Evolutionary conservation across 139 green algal genomes (phyloP), one percentile per base, ranked within the genome.

Genomic region (Chlamydomonas urium): DNA sequence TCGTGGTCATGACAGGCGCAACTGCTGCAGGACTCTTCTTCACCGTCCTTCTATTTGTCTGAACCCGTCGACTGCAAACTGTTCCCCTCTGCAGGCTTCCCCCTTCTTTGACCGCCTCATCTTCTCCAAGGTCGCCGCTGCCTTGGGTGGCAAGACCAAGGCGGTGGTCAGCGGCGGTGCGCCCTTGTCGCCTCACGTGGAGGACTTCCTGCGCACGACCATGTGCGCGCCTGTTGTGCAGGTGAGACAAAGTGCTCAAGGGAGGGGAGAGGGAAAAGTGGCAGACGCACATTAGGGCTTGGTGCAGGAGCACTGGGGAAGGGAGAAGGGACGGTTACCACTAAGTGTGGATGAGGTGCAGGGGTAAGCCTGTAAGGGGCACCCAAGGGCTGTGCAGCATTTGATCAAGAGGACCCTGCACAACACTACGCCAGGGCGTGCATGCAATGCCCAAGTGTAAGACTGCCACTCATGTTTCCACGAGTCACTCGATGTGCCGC

Each of bases 31-130:
- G n/a, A n/a, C n/a, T n/a, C n/a, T n/a, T n/a, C n/a, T n/a, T n/a
- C n/a, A n/a, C n/a, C n/a, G n/a, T n/a, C n/a, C n/a, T n/a, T n/a
- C n/a, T n/a, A n/a, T n/a, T n/a, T n/a, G n/a, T n/a, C n/a, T n/a
- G n/a, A n/a, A n/a, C n/a, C n/a, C n/a, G n/a, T n/a, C n/a, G n/a
- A n/a, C n/a, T n/a, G n/a, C n/a, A n/a, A n/a, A n/a, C n/a, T n/a
- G n/a, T 35, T 14, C 21, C 59, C 14, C 10, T n/a, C 1, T 67
- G 33, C 74, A 86, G 78, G 76, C 83, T 10, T 73, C 87, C 3
- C 90, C 91, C 14, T 89, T 97, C 60, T 93, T 94, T 69, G 93
- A 98, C 89, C 82, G 73, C 50, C 56, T 93, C n/a, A 73, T 98
- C 14, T 96, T 97, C 78, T 82, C 67, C 76, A 95, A 94, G 88